Evolutionary conservation across 257 asterid genomes (phyloP).

Genomic region (Paulownia fortunei): DNA sequence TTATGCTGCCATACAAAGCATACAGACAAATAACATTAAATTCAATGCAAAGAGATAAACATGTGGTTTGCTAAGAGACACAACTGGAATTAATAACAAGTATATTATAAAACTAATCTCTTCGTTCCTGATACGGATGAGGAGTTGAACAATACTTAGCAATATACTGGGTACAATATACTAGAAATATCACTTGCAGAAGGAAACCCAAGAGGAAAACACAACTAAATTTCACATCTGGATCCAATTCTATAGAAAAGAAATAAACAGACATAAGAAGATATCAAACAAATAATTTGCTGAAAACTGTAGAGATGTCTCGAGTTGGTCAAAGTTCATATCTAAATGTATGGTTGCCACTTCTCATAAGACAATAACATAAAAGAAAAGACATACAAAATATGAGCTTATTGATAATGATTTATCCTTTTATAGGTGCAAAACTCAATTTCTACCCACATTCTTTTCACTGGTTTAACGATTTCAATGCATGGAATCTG

Average conservation of each 20-base stretch:
- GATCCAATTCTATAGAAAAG: not conserved
- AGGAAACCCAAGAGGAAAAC: not conserved
- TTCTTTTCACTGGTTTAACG: not conserved
- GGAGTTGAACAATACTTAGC: not conserved
- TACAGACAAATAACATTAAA: not conserved
- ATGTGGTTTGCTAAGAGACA: not conserved
- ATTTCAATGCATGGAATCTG: not conserved
- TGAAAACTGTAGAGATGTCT: not conserved
- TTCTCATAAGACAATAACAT: not conserved
- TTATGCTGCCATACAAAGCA: slow-evolving; percentile 50
- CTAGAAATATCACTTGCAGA: not conserved
- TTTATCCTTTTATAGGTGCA: slow-evolving; percentile 1
- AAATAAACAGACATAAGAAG: not conserved
- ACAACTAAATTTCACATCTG: not conserved
- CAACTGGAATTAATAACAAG: not conserved
- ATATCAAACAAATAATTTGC: not conserved
- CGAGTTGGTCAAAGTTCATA: not conserved
- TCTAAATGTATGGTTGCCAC: not conserved
- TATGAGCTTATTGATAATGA: not conserved
- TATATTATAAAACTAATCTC: not conserved
- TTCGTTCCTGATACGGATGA: not conserved
- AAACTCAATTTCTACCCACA: not conserved
- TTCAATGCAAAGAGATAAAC: not conserved
- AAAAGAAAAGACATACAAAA: not conserved
- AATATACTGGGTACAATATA: too few species aligned